These are phyloP conservation scores for Alisma plantagoaquatica DNA, from an alignment of 106 monocot genomes.

Conservation along the genomic window DNA sequence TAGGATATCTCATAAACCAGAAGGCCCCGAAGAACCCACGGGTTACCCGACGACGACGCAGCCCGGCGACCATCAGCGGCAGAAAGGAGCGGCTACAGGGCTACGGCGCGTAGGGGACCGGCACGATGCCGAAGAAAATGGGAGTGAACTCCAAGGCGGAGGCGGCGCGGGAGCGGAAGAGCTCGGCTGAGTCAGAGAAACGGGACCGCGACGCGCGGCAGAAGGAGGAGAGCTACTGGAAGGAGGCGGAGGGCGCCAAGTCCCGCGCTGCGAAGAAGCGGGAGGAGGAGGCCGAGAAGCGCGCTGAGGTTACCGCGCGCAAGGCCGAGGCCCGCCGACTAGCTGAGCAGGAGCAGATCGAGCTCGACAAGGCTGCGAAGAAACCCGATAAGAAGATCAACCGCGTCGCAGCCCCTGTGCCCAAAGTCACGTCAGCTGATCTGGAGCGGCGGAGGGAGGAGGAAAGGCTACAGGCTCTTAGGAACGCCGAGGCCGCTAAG, in stretches of 20 bases:
- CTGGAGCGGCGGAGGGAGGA: constrained; percentile 50
- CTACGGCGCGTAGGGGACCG: no score
- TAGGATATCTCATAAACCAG: no score
- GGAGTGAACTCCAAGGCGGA: constrained; percentile 82
- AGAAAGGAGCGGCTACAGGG: no score
- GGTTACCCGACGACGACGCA: no score
- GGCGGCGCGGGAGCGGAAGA: constrained; percentile 50
- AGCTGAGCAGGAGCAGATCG: constrained; percentile 62
- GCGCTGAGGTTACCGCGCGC: constrained; percentile 56
- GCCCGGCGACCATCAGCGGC: no score
- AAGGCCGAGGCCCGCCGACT: constrained; percentile 66
- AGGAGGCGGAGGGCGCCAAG: constrained; percentile 23
- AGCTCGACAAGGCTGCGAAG: constrained; percentile 38
- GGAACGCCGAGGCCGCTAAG: constrained; percentile 58
- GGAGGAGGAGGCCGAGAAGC: constrained; percentile 15
- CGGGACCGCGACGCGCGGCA: constrained; percentile 13
- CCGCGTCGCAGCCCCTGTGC: constrained; percentile 69
- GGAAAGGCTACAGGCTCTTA: constrained; percentile 32
- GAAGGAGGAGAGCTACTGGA: constrained; percentile 23
- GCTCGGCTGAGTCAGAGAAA: constrained; percentile 61
- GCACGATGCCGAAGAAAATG: constrained; percentile 99
- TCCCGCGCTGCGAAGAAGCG: constrained; percentile 14
- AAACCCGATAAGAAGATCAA: constrained; percentile 77
- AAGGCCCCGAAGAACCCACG: no score
- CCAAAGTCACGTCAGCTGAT: constrained; percentile 72